Conservation (phyloP, 164 flowering plant genomes). For the Nelumbo lutea region DNA sequence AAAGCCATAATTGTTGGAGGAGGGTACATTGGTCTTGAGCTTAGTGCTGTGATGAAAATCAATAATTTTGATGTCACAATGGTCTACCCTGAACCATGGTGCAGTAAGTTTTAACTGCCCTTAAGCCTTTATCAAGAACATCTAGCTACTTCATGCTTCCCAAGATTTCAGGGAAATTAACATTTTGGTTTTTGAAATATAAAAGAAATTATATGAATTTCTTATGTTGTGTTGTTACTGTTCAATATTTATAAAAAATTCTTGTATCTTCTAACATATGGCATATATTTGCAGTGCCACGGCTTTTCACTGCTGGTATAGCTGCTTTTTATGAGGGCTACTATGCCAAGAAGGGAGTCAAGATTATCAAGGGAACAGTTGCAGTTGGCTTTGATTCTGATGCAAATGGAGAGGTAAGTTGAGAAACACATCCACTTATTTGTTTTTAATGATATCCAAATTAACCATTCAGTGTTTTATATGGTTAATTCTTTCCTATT, state of each 20-base stretch:
- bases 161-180: too few relatives aligned
- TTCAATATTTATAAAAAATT: background rate
- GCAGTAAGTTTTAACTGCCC: slow-evolving; percentile 55
- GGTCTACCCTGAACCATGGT: slow-evolving; percentile 87
- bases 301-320: slow-evolving; percentile 68
- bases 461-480: background rate
- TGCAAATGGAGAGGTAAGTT: slow-evolving; percentile 55
- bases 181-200: background rate
- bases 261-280: slow-evolving; percentile 1
- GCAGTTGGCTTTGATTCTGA: slow-evolving; percentile 58
- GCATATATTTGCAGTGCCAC: slow-evolving; percentile 55
- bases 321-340: slow-evolving; percentile 78
- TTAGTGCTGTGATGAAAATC: slow-evolving; percentile 54
- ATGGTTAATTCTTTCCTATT: background rate
- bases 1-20: slow-evolving; percentile 79
- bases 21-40: slow-evolving; percentile 84
- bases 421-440: background rate
- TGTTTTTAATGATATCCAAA: background rate
- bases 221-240: background rate
- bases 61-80: slow-evolving; percentile 65
- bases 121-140: background rate
- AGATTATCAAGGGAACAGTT: slow-evolving; percentile 74
- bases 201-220: background rate
- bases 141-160: background rate
- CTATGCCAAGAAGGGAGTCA: slow-evolving; percentile 62